Percentiles rank a stretch among this genome's conserved stretches.
These are phyloP conservation scores for Yamadazyma pseudoaaseri DNA, from an alignment of 1,139 yeast genomes.

Conservation along the genomic window DNA sequence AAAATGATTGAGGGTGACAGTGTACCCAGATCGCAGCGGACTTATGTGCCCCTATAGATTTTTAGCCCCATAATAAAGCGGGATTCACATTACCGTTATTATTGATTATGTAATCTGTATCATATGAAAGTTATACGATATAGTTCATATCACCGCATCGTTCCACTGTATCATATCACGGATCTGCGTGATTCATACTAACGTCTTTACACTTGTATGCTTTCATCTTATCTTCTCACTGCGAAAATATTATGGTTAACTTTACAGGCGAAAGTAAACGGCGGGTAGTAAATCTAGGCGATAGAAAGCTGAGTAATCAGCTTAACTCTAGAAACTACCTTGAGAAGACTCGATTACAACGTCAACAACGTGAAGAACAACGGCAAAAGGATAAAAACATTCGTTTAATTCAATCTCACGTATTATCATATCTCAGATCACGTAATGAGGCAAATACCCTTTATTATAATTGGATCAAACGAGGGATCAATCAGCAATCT, in stretches of 20 bases:
- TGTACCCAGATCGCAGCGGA: no score
- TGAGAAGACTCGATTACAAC: conserved; percentile 61
- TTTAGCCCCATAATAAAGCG: no score
- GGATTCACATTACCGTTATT: no score
- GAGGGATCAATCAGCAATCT: conserved; percentile 3
- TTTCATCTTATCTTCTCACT: no score
- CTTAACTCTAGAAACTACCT: conserved; percentile 29
- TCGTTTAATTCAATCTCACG: conserved; percentile 45
- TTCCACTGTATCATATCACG: no score
- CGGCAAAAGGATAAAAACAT: conserved; percentile 53
- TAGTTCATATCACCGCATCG: no score
- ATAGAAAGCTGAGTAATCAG: conserved; percentile 33
- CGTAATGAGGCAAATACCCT: conserved; percentile 9
- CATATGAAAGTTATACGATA: no score
- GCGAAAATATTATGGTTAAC: conserved; percentile 51
- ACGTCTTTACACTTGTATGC: no score
- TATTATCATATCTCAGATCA: conserved; percentile 37
- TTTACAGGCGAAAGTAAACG: conserved; percentile 65
- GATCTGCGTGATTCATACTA: no score
- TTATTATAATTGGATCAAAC: conserved; percentile 11
- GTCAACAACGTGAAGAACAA: conserved; percentile 61
- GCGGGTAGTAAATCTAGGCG: conserved; percentile 76
- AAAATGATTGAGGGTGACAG: no score
- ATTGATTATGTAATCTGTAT: no score
- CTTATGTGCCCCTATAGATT: no score